Conservation (phyloP, 805 yeast genomes). For the Lipomyces kockii region DNA sequence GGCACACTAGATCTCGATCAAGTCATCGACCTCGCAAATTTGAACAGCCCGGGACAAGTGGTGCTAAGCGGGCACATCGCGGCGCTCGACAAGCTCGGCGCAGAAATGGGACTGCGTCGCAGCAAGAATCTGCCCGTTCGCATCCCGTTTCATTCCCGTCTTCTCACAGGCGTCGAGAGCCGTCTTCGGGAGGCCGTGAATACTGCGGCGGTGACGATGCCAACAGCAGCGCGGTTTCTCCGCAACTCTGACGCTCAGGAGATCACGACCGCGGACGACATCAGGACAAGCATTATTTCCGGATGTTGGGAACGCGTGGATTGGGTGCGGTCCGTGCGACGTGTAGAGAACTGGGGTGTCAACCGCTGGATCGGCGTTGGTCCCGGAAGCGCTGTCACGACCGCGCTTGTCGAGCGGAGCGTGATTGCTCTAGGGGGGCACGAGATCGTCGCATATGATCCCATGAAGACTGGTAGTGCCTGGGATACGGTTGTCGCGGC, state of each 20-base stretch:
- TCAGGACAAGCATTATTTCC: constrained; percentile 14
- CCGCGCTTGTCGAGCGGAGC: constrained; percentile 13
- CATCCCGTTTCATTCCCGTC: constrained; percentile 32
- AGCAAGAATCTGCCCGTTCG: constrained; percentile 15
- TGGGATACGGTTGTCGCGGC: neutral
- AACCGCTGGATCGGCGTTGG: constrained; percentile 27
- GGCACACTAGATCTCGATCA: neutral
- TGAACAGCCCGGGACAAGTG: constrained; percentile 30
- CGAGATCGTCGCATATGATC: neutral
- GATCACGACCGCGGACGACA: constrained; percentile 15
- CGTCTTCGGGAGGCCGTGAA: constrained; percentile 19
- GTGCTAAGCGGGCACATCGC: constrained; percentile 29
- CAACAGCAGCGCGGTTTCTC: constrained; percentile 3
- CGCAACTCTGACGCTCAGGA: constrained; percentile 21
- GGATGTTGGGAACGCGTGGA: constrained; percentile 33
- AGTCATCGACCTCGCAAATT: constrained; percentile 28
- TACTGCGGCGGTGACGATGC: neutral
- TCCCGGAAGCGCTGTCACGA: constrained; percentile 28
- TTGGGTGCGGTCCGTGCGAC: constrained; percentile 28
- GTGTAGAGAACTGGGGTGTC: constrained; percentile 1
- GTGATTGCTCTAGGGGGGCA: neutral
- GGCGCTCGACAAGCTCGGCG: constrained; percentile 15
- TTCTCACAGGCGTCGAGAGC: constrained; percentile 17
- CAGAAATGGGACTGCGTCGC: constrained; percentile 12
- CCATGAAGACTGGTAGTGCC: neutral